Conservation (phyloP, 225 moss, liverwort and hornwort genomes). For the Physcomitrium patens region DNA sequence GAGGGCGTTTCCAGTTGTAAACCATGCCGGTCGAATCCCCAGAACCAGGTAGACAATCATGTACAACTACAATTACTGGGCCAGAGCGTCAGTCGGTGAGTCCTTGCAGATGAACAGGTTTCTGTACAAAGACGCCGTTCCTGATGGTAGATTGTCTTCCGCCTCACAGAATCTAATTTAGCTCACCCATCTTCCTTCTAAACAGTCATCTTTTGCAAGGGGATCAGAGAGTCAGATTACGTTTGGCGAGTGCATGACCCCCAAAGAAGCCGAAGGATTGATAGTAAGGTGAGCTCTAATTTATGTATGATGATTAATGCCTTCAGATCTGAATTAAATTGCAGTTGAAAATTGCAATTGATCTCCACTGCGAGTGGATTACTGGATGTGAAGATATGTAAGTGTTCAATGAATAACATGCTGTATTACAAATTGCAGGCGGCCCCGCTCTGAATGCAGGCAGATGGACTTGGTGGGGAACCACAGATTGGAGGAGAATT, state of each 20-base stretch:
- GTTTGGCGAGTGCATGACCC: slow-evolving; percentile 50
- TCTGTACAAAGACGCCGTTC: background rate
- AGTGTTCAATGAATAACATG: background rate
- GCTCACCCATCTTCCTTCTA: background rate
- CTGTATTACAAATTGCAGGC: slow-evolving; percentile 29
- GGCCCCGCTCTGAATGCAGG: slow-evolving; percentile 54
- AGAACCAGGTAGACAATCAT: slow-evolving; percentile 16
- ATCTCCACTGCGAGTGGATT: background rate
- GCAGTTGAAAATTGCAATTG: background rate
- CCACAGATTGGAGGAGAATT: slow-evolving; percentile 43
- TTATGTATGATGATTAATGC: background rate
- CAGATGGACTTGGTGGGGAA: slow-evolving; percentile 47
- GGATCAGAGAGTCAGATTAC: slow-evolving; percentile 46
- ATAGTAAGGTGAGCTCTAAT: slow-evolving; percentile 32
- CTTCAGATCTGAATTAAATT: background rate
- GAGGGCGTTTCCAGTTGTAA: slow-evolving; percentile 12
- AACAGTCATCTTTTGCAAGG: slow-evolving; percentile 39
- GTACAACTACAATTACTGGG: slow-evolving; percentile 5
- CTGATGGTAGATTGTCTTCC: background rate
- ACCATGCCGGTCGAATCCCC: slow-evolving; percentile 27
- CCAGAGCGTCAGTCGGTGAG: background rate
- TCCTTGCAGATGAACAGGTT: background rate
- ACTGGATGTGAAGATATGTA: background rate
- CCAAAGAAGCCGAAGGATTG: slow-evolving; percentile 37
- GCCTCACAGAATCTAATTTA: slow-evolving; percentile 13